Percentiles rank a stretch among this genome's conserved stretches.
These are phyloP conservation scores for Colletotrichum orchidophilum DNA, from an alignment of 2,329 filamentous ascomycete species.

Conservation along the genomic window DNA sequence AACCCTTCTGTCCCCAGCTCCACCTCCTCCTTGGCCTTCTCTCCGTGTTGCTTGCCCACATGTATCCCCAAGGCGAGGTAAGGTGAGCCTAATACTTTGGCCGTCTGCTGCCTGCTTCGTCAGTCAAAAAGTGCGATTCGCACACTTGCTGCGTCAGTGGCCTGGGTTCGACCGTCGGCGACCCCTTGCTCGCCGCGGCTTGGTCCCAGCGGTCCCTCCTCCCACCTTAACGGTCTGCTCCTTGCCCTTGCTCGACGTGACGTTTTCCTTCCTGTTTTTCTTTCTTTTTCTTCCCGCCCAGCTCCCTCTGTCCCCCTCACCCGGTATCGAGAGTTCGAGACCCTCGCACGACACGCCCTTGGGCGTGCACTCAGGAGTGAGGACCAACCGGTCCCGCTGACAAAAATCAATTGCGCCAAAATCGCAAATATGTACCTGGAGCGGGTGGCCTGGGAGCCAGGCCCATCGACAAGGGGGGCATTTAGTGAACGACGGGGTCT, in stretches of 20 bases:
- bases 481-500: slow-evolving; percentile 11
- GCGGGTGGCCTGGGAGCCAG: slow-evolving; percentile 18
- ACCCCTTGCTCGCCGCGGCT: not conserved
- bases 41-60: not conserved
- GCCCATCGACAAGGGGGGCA: slow-evolving; percentile 7
- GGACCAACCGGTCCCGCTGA: not conserved
- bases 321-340: not conserved
- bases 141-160: not conserved
- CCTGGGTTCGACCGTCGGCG: not conserved
- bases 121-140: not conserved
- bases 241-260: not conserved
- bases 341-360: not conserved
- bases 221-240: not conserved
- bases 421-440: slow-evolving; percentile 15
- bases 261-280: not conserved
- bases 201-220: not conserved
- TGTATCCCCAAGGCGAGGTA: not conserved
- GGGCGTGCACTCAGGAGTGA: not conserved
- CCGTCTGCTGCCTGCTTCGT: not conserved
- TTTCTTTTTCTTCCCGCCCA: not conserved
- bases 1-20: not conserved
- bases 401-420: slow-evolving; percentile 6
- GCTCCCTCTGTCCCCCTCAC: not conserved
- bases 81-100: not conserved
- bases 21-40: no score